A percentile compares a stretch with the other conserved stretches of the same genome.
These are phyloP conservation scores for Scorias spongiosa DNA, from an alignment of 2,329 filamentous ascomycete genomes.

Conservation along the genomic window DNA sequence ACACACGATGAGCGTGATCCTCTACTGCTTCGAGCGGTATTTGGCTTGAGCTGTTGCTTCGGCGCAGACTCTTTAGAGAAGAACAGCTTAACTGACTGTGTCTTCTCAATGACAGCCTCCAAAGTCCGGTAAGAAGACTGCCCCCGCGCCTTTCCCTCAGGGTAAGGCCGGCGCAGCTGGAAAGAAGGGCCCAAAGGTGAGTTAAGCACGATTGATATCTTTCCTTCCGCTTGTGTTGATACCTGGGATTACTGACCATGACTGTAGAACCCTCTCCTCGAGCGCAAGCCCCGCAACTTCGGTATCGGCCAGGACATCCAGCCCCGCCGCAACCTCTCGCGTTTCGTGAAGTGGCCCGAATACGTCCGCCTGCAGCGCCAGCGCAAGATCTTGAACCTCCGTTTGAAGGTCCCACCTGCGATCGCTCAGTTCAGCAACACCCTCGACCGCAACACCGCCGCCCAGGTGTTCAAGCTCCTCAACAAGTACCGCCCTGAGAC, in stretches of 20 bases:
- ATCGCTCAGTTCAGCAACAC: constrained; percentile 97
- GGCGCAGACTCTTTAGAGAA: constrained; percentile 66
- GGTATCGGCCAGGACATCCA: constrained; percentile 99
- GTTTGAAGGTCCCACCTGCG: constrained; percentile 94
- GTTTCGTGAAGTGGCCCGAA: constrained; percentile 99
- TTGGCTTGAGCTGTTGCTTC: constrained; percentile 40
- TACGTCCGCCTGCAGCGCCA: constrained; percentile 96
- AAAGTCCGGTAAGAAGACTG: constrained; percentile 91
- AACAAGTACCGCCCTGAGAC: constrained; percentile 99
- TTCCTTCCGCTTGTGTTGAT: not conserved
- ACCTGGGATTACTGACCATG: not conserved
- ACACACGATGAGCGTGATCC: constrained; percentile 7
- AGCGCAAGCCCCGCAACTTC: constrained; percentile 95
- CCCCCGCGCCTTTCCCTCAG: constrained; percentile 90
- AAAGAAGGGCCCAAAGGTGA: constrained; percentile 83
- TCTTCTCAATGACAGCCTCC: constrained; percentile 99
- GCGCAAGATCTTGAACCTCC: constrained; percentile 92
- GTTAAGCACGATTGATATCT: constrained; percentile 22
- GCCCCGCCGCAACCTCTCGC: constrained; percentile 84
- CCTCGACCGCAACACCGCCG: constrained; percentile 90
- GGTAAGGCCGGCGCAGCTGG: constrained; percentile 73
- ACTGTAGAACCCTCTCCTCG: constrained; percentile 87
- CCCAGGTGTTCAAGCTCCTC: constrained; percentile 96
- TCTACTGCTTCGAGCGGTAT: constrained; percentile 9
- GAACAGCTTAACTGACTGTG: constrained; percentile 90